Evolutionary conservation across 2,329 filamentous ascomycete genomes (phyloP), one percentile per base, ranked within the genome.

Genomic region (Diaporthe batatas): DNA sequence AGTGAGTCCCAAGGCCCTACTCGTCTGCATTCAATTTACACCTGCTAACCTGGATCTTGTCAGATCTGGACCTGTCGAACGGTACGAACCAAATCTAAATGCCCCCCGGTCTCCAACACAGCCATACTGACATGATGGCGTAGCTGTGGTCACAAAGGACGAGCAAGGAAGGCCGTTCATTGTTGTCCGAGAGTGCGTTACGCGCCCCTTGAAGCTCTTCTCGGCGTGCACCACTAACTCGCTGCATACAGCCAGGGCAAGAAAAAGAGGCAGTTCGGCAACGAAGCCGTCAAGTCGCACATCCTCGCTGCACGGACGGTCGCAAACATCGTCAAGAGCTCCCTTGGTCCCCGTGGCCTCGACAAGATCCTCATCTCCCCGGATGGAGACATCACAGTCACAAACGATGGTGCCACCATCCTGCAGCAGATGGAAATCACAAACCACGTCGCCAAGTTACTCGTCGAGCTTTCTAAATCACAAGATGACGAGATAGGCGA

Each of bases 311-410:
- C 97, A 71, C 92, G 95, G 82, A 98, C 96, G 73, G 95, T 99
- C 78, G 93, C 96, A 78, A 97, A 95, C 85, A 96, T 99, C 79
- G 94, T 99, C 85, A 98, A 97, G 88, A 96, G 94, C 75, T 99
- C 97, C 76, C 89, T 99, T 79, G 96, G 96, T 67, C 96, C 96
- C 70, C 93, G 96, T 78, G 96, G 96, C 76, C 91, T 99, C 81
- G 96, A 99, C 88, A 99, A 99, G 88, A 99, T 99, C 81, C 90
- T 99, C 79, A 99, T 99, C 79, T 99, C 96, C 68, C 94, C 96
- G 75, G 96, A 99, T 82, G 96, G 96, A 83, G 96, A 99, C 84
- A 99, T 99, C 83, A 99, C 96, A 75, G 95, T 99, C 75, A 99
- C 96, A 78, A 99, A 99, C 86, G 96, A 99, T 86, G 96, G 96